These are phyloP conservation scores for Xylariaceae sp. DNA, from an alignment of 2,329 filamentous ascomycete genomes.

Conservation along the genomic window DNA sequence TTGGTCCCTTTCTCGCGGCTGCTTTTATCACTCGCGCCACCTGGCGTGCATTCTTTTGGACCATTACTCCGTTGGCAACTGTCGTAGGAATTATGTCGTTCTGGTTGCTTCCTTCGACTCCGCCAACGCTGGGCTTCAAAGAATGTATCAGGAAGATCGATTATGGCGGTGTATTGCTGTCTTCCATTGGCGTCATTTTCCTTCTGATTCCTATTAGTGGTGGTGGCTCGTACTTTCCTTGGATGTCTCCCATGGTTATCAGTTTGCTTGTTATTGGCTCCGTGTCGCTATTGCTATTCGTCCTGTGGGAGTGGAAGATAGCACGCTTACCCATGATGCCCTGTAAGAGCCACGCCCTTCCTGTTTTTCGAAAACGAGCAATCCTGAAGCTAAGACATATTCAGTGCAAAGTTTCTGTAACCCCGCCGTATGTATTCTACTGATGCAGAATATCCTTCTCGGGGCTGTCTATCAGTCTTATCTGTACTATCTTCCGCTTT, in stretches of 20 bases:
- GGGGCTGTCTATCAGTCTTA: conserved; percentile 65
- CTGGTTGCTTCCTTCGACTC: conserved; percentile 59
- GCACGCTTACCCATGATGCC: conserved; percentile 66
- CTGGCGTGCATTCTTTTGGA: conserved; percentile 50
- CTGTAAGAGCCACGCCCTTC: conserved; percentile 38
- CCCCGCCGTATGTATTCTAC: conserved; percentile 58
- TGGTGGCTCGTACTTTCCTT: conserved; percentile 60
- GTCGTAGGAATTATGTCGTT: conserved; percentile 53
- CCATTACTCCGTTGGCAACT: conserved; percentile 58
- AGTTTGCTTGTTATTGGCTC: conserved; percentile 61
- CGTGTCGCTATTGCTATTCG: conserved; percentile 54
- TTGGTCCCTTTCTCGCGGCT: conserved; percentile 39
- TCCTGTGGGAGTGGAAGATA: conserved; percentile 62
- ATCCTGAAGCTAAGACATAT: no score
- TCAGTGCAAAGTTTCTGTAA: conserved; percentile 61
- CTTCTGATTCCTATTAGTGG: conserved; percentile 69
- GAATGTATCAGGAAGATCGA: conserved; percentile 63
- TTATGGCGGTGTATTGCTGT: conserved; percentile 61
- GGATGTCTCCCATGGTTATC: conserved; percentile 64
- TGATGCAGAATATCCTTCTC: conserved; percentile 65
- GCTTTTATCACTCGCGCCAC: conserved; percentile 28
- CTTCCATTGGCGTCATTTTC: conserved; percentile 63
- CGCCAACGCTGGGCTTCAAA: conserved; percentile 51
- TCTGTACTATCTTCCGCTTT: conserved; percentile 68
- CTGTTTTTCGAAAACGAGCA: no score